Evolutionary conservation across 1,284 basidiomycete species (phyloP).

Genomic region (Trichosporon faecale): DNA sequence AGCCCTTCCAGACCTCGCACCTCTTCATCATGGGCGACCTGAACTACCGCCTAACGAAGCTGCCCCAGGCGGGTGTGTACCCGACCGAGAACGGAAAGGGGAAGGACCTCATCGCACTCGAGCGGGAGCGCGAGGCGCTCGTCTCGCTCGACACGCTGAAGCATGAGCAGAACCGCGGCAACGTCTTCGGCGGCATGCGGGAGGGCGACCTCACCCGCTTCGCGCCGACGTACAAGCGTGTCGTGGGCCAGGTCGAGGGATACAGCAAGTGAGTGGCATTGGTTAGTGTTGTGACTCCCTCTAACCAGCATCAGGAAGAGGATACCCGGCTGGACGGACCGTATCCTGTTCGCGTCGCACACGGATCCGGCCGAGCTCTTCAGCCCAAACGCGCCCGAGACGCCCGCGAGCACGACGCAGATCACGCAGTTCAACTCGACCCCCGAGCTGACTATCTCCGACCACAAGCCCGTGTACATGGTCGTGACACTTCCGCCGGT

Average conservation of each 20-base stretch:
- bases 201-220: conserved; percentile 83
- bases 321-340: conserved; percentile 89
- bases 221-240: conserved; percentile 83
- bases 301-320: conserved; percentile 59
- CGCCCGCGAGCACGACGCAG: conserved; percentile 33
- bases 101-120: conserved; percentile 51
- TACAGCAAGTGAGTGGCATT: conserved; percentile 62
- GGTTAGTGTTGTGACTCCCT: neutral
- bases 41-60: conserved; percentile 75
- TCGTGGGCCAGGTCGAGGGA: conserved; percentile 70
- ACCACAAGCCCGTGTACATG: conserved; percentile 53
- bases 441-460: conserved; percentile 46
- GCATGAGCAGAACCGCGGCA: conserved; percentile 62
- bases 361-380: conserved; percentile 55
- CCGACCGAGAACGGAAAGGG: conserved; percentile 35
- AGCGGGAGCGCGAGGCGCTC: conserved; percentile 62
- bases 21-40: conserved; percentile 84
- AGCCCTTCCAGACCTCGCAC: conserved; percentile 75
- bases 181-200: conserved; percentile 66
- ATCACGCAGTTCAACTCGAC: conserved; percentile 43
- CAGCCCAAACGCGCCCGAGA: conserved; percentile 25
- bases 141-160: conserved; percentile 75
- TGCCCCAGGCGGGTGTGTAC: conserved; percentile 52
- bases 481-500: conserved; percentile 38
- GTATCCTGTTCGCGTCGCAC: conserved; percentile 80